Conservation (phyloP, 2,329 filamentous ascomycete species). For the Epichloe sibirici region DNA sequence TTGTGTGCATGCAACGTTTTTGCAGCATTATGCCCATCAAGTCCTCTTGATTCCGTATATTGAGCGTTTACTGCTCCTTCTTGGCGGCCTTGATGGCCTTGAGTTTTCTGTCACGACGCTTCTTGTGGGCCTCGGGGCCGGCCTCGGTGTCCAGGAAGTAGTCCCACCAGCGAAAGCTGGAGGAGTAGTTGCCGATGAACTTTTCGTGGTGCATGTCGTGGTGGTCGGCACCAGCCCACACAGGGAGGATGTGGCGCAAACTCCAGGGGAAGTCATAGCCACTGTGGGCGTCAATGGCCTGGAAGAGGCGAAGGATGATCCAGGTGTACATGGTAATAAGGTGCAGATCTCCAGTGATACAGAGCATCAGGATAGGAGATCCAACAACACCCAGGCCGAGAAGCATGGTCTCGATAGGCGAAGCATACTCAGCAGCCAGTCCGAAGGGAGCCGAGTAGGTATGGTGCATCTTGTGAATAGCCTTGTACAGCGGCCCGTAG, state of each 20-base stretch:
- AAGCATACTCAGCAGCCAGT: slow-evolving; percentile 92
- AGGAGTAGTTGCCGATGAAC: slow-evolving; percentile 96
- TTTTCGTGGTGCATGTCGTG: slow-evolving; percentile 97
- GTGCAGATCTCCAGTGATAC: slow-evolving; percentile 75
- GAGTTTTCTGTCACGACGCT: slow-evolving; percentile 66
- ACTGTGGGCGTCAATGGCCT: slow-evolving; percentile 94
- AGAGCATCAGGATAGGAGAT: slow-evolving; percentile 71
- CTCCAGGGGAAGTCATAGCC: slow-evolving; percentile 99
- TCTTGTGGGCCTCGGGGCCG: slow-evolving; percentile 74
- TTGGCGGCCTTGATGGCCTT: slow-evolving; percentile 46
- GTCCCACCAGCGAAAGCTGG: slow-evolving; percentile 99
- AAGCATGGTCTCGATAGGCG: slow-evolving; percentile 92
- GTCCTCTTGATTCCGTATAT: not conserved
- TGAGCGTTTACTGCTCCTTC: slow-evolving; percentile 47
- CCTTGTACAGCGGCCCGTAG: slow-evolving; percentile 89
- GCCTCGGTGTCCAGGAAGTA: slow-evolving; percentile 88
- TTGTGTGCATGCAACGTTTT: not conserved
- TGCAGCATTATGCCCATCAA: not conserved
- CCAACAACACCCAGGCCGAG: slow-evolving; percentile 80
- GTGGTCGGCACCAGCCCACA: slow-evolving; percentile 96
- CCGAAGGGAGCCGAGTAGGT: slow-evolving; percentile 97
- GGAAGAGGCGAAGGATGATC: slow-evolving; percentile 87
- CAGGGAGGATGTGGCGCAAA: slow-evolving; percentile 85
- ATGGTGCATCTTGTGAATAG: slow-evolving; percentile 98
- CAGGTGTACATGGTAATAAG: slow-evolving; percentile 96